Conservation (phyloP, 2,329 filamentous ascomycete species). For the Cercospora zeae-maydis region DNA sequence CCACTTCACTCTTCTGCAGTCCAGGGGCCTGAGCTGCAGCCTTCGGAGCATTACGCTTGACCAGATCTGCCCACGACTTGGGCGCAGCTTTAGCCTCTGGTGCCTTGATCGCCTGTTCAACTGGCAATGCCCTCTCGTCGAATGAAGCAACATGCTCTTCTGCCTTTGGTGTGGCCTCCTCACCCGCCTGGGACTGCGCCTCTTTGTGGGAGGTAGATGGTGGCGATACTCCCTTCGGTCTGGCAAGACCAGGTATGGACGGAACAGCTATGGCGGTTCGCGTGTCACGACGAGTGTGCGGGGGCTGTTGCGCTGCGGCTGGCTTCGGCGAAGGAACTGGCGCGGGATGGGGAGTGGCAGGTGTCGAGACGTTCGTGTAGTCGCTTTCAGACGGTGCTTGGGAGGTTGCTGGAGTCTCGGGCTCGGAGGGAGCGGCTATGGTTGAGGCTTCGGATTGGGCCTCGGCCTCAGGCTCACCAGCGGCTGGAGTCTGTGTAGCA, state of each 20-base stretch:
- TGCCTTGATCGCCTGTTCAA: constrained; percentile 38
- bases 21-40: constrained; percentile 34
- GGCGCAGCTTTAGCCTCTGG: constrained; percentile 41
- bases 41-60: constrained; percentile 50
- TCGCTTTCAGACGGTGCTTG: constrained; percentile 56
- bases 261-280: constrained; percentile 50
- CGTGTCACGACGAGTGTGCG: constrained; percentile 40
- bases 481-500: constrained; percentile 16
- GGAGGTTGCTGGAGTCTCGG: constrained; percentile 57
- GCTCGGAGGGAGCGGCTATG: constrained; percentile 44
- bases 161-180: constrained; percentile 16
- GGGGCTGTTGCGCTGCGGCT: constrained; percentile 27
- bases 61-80: constrained; percentile 66
- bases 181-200: constrained; percentile 12
- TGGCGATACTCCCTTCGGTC: constrained; percentile 40
- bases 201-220: constrained; percentile 38
- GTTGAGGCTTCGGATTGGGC: constrained; percentile 44
- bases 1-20: constrained; percentile 26
- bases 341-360: constrained; percentile 46
- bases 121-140: constrained; percentile 26
- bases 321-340: constrained; percentile 32
- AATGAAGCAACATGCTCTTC: constrained; percentile 12
- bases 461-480: constrained; percentile 21
- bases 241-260: constrained; percentile 49
- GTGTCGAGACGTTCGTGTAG: constrained; percentile 44